Percentiles rank a stretch among this genome's conserved stretches.
phyloP scores from a whole-genome alignment of 257 asterid species.

The Solanum chmielewskii region DNA sequence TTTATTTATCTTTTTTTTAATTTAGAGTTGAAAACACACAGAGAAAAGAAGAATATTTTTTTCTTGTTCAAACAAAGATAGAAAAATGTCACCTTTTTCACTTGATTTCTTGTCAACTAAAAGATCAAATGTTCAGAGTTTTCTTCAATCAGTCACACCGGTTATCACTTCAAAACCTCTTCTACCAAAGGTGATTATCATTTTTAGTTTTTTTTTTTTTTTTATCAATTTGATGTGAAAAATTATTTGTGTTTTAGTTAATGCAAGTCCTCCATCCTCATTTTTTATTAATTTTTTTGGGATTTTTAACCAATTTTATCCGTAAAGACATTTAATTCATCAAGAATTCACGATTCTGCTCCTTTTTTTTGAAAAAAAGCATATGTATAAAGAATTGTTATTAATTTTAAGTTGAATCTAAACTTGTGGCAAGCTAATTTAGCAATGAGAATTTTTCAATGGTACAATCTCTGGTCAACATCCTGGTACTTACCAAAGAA shows the following conservation, averaged over 20 bases:
- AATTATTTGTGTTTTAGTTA: background rate
- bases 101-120: background rate
- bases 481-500: background rate
- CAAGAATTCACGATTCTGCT: background rate
- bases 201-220: background rate
- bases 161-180: conserved; percentile 4
- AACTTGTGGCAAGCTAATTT: background rate
- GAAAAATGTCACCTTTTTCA: background rate
- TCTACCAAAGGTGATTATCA: conserved; percentile 1
- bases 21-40: background rate
- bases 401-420: background rate
- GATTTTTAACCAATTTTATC: background rate
- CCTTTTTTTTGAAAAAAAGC: background rate
- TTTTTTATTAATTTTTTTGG: background rate
- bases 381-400: background rate
- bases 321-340: background rate
- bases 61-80: background rate
- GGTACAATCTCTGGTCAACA: background rate
- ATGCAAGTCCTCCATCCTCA: background rate
- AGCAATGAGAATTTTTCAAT: background rate
- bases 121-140: conserved; percentile 8
- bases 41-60: background rate
- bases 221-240: background rate
- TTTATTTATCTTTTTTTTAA: background rate
- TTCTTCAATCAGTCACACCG: conserved; percentile 11